Base-by-base conservation (phyloP, 2,329 filamentous ascomycete species). In the Aspergillus luchuensis region DNA sequence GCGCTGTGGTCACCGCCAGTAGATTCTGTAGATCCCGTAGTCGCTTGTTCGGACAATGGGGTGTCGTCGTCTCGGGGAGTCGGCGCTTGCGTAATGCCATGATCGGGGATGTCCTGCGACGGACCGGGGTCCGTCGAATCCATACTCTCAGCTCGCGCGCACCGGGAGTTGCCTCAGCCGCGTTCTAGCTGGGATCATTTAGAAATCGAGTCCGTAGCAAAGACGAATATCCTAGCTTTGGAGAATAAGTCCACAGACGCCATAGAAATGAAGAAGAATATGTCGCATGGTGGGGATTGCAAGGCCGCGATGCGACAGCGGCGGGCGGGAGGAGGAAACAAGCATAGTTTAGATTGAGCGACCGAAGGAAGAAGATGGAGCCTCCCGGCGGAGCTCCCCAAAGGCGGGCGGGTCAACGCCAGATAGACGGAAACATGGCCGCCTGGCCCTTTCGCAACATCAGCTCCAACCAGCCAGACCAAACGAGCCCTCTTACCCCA, bases 1-100 rank as follows among this genome's bases (percentile, higher is more conserved):
- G 61, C 48, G 36, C 67, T 71, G 47, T 60, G 66, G 41, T 66
- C 68, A 45, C 58, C 61, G 8, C 53, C 54, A 3, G 52, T 52
- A 23, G 49, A 47, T 62, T 64, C 67, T 56, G 69, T 58, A 57
- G 67, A 41, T 36, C 10, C 11, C 33, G 33, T 36, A 15, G 11
- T 36, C 33, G 10, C 33, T 54, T 67, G 62, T 41, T 43, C 41
- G 39, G 58, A 57, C 28, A 59, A 50, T n/a, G 56, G 51, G 52
- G 63, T 38, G 13, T 58, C 57, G 45, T 53, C 60, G 38, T 52
- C 47, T 43, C 43, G 25, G 11, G 36, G 49, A 8, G 36, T 5
- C 10, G 23, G 23, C 17, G 19, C 8, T 23, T 43, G 45, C 21
- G 36, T 21, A 43, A 51, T 47, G 19, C 56, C 52, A 21, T 63